Percentiles rank a stretch among this genome's conserved stretches.
Conservation (phyloP, 345 rosid genomes). For the Hibiscus tridactylites region DNA sequence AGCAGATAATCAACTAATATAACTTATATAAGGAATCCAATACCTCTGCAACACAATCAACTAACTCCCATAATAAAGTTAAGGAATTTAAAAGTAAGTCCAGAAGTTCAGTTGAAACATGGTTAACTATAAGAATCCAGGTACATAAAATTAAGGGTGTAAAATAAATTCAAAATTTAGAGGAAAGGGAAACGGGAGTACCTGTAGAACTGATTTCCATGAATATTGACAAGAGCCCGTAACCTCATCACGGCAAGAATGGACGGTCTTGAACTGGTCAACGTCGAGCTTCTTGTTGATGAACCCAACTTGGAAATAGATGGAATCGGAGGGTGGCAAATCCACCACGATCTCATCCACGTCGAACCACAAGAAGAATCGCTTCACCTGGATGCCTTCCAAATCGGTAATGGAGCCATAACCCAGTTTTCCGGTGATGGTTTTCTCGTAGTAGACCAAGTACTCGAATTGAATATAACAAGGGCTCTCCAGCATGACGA, state of each 20-base stretch:
- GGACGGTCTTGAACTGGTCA: slow-evolving; percentile 76
- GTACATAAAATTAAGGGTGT: neutral
- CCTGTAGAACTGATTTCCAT: slow-evolving; percentile 32
- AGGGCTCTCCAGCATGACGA: slow-evolving; percentile 38
- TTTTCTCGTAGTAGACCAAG: slow-evolving; percentile 68
- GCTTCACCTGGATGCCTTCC: slow-evolving; percentile 76
- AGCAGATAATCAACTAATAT: neutral
- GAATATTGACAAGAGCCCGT: slow-evolving; percentile 24
- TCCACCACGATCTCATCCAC: slow-evolving; percentile 85
- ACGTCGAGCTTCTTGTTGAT: slow-evolving; percentile 80
- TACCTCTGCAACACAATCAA: neutral
- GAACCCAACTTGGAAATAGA: slow-evolving; percentile 83
- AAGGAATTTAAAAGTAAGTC: neutral
- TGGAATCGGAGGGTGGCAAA: slow-evolving; percentile 73
- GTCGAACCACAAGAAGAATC: slow-evolving; percentile 68
- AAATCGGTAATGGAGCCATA: slow-evolving; percentile 69
- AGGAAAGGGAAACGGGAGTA: slow-evolving; percentile 8
- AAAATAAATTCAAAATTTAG: neutral
- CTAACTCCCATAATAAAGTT: neutral
- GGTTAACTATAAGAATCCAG: neutral
- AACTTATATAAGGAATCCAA: neutral
- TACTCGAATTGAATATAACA: slow-evolving; percentile 75
- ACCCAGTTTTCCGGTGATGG: slow-evolving; percentile 54
- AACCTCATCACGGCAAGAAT: slow-evolving; percentile 50
- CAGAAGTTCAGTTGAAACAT: neutral